Evolutionary conservation across 805 yeast genomes (phyloP), one percentile per base, ranked within the genome.

Genomic region (Yarrowia divulgata): DNA sequence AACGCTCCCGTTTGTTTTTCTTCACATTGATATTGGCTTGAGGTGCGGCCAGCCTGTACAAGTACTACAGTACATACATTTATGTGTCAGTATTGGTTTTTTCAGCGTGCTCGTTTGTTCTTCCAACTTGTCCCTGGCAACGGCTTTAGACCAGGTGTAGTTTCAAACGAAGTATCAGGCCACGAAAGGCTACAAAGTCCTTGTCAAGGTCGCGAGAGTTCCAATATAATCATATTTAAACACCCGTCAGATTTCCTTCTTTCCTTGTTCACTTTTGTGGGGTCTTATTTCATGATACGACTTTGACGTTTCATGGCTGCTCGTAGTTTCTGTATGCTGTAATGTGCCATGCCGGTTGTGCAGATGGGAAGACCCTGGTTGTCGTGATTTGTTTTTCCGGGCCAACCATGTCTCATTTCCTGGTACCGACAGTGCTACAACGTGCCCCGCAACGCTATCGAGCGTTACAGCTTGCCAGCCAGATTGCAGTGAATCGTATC

Each of bases 271-370:
- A 23, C 29, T 23, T 23, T 23, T 23, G 29, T 23, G 29, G 29
- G 29, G 8, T 52, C 37, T n/a, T n/a, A 9, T 3, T 23, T 8
- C 35, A 37, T 14, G 60, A 39, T 39, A 39, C 60, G 60, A 54
- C 35, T 54, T 45, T 45, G 8, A 12, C 14, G 18, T 14, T 48
- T 54, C n/a, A n/a, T n/a, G 57, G 57, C 57, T 52, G 57, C 58
- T 18, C 29, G 8, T 39, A 1, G 29, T 23, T 39, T 10, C 42
- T 10, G 13, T 39, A 13, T n/a, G 2, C 1, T 39, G 16, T 9
- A 14, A 37, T 34, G 58, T 34, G 40, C 18, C 5, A 14, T 54
- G 58, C 18, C 43, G 12, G 7, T 13, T 37, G 60, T 54, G 60
- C 60, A 54, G 43, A 19, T 5, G 60, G 60, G 34, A 37, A 19